These are phyloP conservation scores for Paramecium bursaria DNA, from an alignment of 73 alveolate genomes.

Conservation along the genomic window DNA sequence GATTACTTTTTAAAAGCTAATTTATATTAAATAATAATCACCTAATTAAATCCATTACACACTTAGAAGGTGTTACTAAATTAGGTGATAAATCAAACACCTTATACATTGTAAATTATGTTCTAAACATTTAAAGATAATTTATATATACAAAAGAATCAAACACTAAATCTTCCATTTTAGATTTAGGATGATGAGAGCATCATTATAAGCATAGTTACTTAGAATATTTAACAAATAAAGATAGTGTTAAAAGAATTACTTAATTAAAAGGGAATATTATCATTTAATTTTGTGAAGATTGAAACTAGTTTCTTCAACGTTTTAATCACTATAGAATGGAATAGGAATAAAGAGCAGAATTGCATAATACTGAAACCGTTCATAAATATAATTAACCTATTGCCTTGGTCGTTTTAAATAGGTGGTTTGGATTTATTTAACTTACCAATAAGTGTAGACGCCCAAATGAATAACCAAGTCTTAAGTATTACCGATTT, in stretches of 20 bases:
- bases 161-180: too few species aligned
- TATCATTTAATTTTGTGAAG: constrained; percentile 57
- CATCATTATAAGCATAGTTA: too few species aligned
- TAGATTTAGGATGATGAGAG: too few species aligned
- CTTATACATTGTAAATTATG: too few species aligned
- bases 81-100: too few species aligned
- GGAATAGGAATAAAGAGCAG: constrained; percentile 22
- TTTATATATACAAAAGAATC: too few species aligned
- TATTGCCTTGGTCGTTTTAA: constrained; percentile 32
- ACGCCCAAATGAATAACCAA: constrained; percentile 19
- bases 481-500: constrained; percentile 9
- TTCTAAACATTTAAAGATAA: too few species aligned
- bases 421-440: not conserved
- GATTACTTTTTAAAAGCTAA: too few species aligned
- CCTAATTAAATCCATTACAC: too few species aligned
- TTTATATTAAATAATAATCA: too few species aligned
- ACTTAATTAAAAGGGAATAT: not conserved
- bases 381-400: not conserved
- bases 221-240: constrained; percentile 27
- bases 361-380: constrained; percentile 24
- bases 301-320: constrained; percentile 22
- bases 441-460: constrained; percentile 54
- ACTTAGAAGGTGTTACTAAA: too few species aligned
- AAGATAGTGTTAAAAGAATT: constrained; percentile 24
- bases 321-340: constrained; percentile 13